Evolutionary conservation across 305 asterid species (phyloP), one percentile per base, ranked within the genome.

Genomic region (Fraxinus greggii): DNA sequence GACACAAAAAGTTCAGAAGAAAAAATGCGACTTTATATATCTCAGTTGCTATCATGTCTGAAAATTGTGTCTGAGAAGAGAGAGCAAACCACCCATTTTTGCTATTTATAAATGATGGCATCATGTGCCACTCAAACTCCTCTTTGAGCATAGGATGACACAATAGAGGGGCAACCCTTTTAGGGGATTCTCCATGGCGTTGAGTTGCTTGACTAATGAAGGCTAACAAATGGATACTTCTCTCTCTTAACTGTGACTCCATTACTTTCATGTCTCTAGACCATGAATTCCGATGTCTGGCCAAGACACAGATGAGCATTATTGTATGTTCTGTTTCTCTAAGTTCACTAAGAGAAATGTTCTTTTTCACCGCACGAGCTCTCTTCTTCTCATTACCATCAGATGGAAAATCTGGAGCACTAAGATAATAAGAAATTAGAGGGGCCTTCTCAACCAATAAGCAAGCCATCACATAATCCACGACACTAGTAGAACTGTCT

Each of bases 11-110:
- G 84, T 91, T 90, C 83, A 96, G 88, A 32, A 93, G 94, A 81
- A 94, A 95, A 86, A 88, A 94, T 0, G 95, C 88, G 75, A 91
- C 89, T 86, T 88, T 90, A 83, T 96, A 94, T 33, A 96, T 87
- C 79, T 96, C 97, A 70, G 90, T 87, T 29, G 98, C 96, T 67
- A 92, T 86, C 31, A 83, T 81, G 84, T 96, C 99, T 10, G 99
- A 91, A 70, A 94, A 92, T 81, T 84, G 87, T 7, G 98, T 90
- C 82, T 80, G 93, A 82, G 97, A 90, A 79, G 99, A 86, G 86
- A 94, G 84, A 83, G 91, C 91, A 87, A 96, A 96, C 99, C 99
- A 96, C 42, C 98, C 99, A 42, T 90, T 89, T 87, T 79, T 85
- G 88, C 98, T 93, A 84, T 93, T 92, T 79, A 94, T 83, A 86